Conservation (phyloP, 1,139 yeast genomes). For the Waltiozyma sp. region DNA sequence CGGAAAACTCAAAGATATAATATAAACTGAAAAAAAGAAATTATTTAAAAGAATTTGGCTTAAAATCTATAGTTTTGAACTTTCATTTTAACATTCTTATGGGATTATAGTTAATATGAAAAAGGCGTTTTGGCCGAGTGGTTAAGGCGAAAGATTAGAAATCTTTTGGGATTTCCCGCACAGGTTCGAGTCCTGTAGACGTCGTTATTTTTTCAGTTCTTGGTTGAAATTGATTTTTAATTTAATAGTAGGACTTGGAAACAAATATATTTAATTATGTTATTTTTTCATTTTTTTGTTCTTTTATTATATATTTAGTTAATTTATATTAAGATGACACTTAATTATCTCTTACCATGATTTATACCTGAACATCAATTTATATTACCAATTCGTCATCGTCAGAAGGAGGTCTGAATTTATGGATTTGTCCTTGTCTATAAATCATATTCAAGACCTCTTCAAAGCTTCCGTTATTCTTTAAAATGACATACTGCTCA, state of each 20-base stretch:
- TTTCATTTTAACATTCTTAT: background rate
- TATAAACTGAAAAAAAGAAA: too few species aligned
- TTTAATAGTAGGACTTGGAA: too few species aligned
- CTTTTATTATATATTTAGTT: too few species aligned
- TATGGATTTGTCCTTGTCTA: constrained; percentile 56
- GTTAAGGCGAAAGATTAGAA: constrained; percentile 45
- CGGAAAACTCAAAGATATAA: too few species aligned
- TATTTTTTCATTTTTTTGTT: too few species aligned
- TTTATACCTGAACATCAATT: too few species aligned
- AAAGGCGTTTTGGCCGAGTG: constrained; percentile 36
- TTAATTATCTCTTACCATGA: too few species aligned
- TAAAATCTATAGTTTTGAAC: too few species aligned
- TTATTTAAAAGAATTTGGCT: too few species aligned
- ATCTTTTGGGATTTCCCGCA: constrained; percentile 36
- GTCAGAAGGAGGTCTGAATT: constrained; percentile 46
- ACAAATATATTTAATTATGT: too few species aligned
- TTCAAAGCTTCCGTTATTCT: constrained; percentile 48
- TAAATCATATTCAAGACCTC: constrained; percentile 54
- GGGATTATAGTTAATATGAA: background rate
- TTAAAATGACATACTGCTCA: constrained; percentile 56
- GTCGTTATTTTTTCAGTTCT: constrained; percentile 24
- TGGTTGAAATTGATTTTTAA: too few species aligned
- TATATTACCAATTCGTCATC: background rate
- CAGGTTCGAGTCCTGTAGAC: constrained; percentile 34
- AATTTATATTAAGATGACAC: too few species aligned